phyloP scores from a whole-genome alignment of 805 yeast genomes.

The Wickerhamomyces canadensis region DNA sequence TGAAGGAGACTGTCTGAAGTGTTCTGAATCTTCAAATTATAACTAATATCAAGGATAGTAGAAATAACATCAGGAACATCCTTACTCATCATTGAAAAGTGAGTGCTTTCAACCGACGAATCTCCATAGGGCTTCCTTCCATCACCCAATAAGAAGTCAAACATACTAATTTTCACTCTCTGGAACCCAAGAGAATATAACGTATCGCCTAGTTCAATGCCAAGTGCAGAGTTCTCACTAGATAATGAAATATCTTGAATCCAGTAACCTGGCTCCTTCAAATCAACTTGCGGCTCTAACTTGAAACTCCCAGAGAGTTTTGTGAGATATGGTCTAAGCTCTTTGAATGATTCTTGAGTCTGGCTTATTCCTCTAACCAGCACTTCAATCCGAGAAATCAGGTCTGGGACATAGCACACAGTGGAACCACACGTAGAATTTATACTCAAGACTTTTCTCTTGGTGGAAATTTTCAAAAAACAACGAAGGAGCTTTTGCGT shows the following conservation, averaged over 20 bases:
- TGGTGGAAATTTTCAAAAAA: conserved; percentile 2
- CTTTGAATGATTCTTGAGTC: too few species aligned
- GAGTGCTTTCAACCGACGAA: conserved; percentile 21
- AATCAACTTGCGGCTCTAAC: too few species aligned
- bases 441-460: conserved; percentile 1
- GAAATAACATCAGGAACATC: conserved; percentile 33
- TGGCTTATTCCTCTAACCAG: not conserved
- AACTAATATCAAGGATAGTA: conserved; percentile 39
- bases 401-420: conserved; percentile 2
- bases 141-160: conserved; percentile 6
- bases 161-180: conserved; percentile 6
- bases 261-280: conserved; percentile 2
- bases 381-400: conserved; percentile 1
- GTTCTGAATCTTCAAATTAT: conserved; percentile 39
- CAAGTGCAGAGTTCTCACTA: not conserved
- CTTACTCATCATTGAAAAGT: conserved; percentile 25
- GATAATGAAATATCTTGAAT: conserved; percentile 1
- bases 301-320: too few species aligned
- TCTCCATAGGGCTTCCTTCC: conserved; percentile 16
- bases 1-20: conserved; percentile 29
- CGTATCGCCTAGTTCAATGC: not conserved
- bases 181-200: conserved; percentile 7
- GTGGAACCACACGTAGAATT: conserved; percentile 1
- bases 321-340: too few species aligned
- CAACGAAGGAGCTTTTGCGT: not conserved